phyloP scores from a whole-genome alignment of 306 rosid genomes.

The Ammopiptanthus mongolicus region DNA sequence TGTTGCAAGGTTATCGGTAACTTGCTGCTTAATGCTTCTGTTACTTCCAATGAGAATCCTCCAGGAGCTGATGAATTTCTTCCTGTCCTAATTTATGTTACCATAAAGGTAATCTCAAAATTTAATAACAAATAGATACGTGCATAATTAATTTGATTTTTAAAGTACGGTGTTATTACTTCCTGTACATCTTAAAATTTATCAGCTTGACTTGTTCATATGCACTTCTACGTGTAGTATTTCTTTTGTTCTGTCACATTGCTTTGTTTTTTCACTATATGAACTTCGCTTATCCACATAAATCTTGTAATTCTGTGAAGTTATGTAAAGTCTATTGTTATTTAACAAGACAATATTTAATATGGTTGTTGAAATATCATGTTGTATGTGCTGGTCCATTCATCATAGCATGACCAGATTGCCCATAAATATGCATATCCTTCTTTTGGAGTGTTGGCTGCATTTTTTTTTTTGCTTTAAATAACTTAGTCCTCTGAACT shows the following conservation, averaged over 20 bases:
- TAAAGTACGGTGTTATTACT: neutral
- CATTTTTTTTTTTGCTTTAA: neutral
- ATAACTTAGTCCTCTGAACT: neutral
- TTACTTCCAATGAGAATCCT: conserved; percentile 74
- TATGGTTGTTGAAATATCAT: conserved; percentile 5
- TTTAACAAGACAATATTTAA: neutral
- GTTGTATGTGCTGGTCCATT: neutral
- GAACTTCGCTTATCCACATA: neutral
- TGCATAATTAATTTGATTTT: conserved; percentile 1
- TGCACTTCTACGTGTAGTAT: neutral
- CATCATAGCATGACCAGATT: neutral
- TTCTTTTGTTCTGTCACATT: neutral
- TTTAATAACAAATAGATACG: neutral
- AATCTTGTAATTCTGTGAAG: neutral
- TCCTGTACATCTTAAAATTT: neutral
- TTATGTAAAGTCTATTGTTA: neutral
- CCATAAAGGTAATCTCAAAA: conserved; percentile 49
- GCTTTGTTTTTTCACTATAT: neutral
- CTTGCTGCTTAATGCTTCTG: conserved; percentile 80
- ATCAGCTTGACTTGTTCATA: neutral
- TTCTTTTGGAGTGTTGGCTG: neutral
- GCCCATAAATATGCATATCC: neutral
- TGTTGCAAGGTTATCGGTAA: conserved; percentile 95
- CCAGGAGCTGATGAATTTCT: conserved; percentile 99
- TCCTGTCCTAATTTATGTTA: conserved; percentile 94